These are phyloP conservation scores for Zea luxurians DNA, from an alignment of 176 grass and related monocot species.

Conservation along the genomic window DNA sequence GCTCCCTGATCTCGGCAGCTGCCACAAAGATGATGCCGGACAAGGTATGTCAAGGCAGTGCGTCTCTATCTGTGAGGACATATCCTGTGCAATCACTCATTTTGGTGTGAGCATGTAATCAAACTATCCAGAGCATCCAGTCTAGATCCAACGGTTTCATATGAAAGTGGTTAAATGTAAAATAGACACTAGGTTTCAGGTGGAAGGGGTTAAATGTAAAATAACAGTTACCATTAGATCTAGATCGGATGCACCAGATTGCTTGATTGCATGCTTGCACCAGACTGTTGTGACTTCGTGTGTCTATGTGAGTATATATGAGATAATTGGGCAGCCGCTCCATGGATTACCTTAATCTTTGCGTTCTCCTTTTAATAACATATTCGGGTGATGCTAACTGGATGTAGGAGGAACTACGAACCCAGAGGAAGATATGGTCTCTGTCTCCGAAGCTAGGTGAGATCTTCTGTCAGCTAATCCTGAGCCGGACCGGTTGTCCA, in stretches of 20 bases:
- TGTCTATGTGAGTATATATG: neutral
- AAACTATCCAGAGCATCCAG: too few species aligned
- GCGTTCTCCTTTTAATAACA: neutral
- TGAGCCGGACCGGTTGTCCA: too few species aligned
- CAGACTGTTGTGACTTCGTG: too few species aligned
- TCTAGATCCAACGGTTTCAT: too few species aligned
- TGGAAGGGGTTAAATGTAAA: too few species aligned
- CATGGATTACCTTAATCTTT: neutral
- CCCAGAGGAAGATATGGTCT: neutral
- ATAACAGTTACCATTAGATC: too few species aligned
- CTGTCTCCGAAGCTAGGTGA: slow-evolving; percentile 8
- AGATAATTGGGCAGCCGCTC: neutral
- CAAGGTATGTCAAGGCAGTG: slow-evolving; percentile 19
- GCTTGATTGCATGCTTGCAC: too few species aligned
- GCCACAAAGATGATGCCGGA: slow-evolving; percentile 11
- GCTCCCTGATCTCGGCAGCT: neutral
- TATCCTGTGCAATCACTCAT: too few species aligned
- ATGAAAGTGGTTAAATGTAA: too few species aligned
- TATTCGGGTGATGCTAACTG: neutral
- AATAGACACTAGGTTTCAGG: too few species aligned
- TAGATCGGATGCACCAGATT: too few species aligned
- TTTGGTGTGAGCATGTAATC: too few species aligned
- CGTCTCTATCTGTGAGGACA: neutral
- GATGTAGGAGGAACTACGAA: slow-evolving; percentile 36
- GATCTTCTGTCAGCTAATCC: slow-evolving; percentile 13